These are phyloP conservation scores for Mantamonas sphyraenae DNA, from an alignment of 78 protist genomes.

Conservation along the genomic window DNA sequence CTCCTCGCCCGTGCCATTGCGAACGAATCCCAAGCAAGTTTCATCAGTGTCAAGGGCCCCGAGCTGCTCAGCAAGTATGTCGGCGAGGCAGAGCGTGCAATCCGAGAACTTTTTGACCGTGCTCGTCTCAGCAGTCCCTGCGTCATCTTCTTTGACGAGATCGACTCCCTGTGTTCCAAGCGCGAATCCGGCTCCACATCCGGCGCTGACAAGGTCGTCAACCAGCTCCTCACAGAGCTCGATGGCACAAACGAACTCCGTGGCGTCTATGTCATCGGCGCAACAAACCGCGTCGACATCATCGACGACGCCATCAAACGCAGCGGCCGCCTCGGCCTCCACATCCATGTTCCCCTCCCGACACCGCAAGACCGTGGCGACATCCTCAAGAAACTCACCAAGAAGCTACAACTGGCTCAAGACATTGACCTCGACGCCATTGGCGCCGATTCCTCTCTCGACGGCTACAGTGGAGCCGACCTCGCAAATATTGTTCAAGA, in stretches of 20 bases:
- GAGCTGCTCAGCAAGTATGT: constrained; percentile 31
- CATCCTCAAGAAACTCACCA: constrained; percentile 4
- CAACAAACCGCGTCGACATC: constrained; percentile 2
- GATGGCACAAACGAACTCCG: constrained; percentile 25
- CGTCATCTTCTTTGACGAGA: constrained; percentile 40
- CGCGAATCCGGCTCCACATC: constrained; percentile 13
- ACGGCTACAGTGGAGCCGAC: constrained; percentile 99
- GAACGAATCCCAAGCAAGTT: constrained; percentile 22
- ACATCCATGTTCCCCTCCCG: constrained; percentile 31
- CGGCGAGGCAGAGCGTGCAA: constrained; percentile 32
- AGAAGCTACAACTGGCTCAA: not conserved
- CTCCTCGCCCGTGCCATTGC: constrained; percentile 36
- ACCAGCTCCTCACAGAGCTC: constrained; percentile 39
- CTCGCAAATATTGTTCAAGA: constrained; percentile 94
- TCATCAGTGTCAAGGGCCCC: constrained; percentile 36
- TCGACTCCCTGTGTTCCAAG: constrained; percentile 28
- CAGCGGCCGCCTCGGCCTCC: constrained; percentile 20
- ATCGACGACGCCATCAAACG: constrained; percentile 6
- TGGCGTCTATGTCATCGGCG: constrained; percentile 12
- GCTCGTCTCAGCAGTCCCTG: constrained; percentile 31
- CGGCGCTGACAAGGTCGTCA: constrained; percentile 30
- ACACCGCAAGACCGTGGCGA: constrained; percentile 11
- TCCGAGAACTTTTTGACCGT: constrained; percentile 21
- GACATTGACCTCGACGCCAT: constrained; percentile 23
- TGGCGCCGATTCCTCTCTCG: too few relatives aligned